Evolutionary conservation across 768 basidiomycete species (phyloP), one percentile per base, ranked within the genome.

Genomic region (Leccinum uliginosum): DNA sequence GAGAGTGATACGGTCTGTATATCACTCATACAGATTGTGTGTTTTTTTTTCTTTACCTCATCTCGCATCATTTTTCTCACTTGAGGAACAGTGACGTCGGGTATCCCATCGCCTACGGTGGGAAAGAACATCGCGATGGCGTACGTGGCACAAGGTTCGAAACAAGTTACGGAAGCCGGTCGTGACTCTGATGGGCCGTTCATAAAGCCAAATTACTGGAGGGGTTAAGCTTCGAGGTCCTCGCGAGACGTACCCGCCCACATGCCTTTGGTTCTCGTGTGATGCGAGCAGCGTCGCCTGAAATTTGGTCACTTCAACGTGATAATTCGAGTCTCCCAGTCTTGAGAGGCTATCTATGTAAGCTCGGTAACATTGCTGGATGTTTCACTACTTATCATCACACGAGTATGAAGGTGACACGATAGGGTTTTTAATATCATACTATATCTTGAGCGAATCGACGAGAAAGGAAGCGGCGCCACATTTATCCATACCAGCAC

Each of bases 51-150:
- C 26, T 48, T 24, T 32, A 8, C 40, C 48, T 57, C 46, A 58
- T 17, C 50, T 46, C 40, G 29, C 12, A 6, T 3, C 7, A 24
- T 68, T 83, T 54, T 11, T 15, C 23, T 23, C 9, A 5, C 3
- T 14, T 50, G 15, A 70, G 92, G 93, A 34, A 68, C 73, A 12
- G 82, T 98, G 47, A 99, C 95, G 0, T 98, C 94, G 1, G 97
- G 96, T 47, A 97, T 98, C 59, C 97, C 97, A 14, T 93, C 93
- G 0, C 96, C 95, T 0, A 88, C 92, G 1, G 76, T 93, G 3
- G 84, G 83, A 1, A 86, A 87, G 70, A 98, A 99, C 72, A 92
- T 98, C 63, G 93, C 95, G 1, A 98, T 98, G 96, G 96, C 86
- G 1, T 98, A 98, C 65, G 80, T 98, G 48, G 69, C 77, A 60